Evolutionary conservation across 2,329 filamentous ascomycete genomes (phyloP).

Genomic region (Cercospora sojina): DNA sequence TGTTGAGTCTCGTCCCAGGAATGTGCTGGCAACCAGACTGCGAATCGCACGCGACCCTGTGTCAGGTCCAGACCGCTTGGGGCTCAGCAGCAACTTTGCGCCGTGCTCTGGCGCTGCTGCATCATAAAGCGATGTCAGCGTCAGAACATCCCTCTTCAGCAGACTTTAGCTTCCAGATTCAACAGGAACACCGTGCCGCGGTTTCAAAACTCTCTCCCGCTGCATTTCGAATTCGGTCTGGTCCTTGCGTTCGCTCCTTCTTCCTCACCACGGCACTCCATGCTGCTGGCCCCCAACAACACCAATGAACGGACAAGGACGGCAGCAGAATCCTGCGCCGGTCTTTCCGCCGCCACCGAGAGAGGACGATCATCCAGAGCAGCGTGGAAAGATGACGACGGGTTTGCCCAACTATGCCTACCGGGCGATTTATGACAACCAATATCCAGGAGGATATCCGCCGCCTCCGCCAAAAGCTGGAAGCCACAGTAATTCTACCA

Average conservation of each 20-base stretch:
- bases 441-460: conserved; percentile 9
- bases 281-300: neutral
- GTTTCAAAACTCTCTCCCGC: neutral
- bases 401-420: conserved; percentile 13
- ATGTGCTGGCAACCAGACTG: conserved; percentile 4
- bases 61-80: conserved; percentile 5
- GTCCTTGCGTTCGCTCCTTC: neutral
- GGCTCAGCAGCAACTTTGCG: conserved; percentile 9
- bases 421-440: conserved; percentile 16
- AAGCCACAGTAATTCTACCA: conserved; percentile 15
- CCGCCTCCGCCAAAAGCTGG: conserved; percentile 5
- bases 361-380: neutral
- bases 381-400: conserved; percentile 10
- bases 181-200: neutral
- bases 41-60: conserved; percentile 8
- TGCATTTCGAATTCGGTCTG: neutral
- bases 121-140: conserved; percentile 6
- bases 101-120: neutral
- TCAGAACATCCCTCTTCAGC: conserved; percentile 3
- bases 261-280: neutral
- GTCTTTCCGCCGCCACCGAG: conserved; percentile 9
- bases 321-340: conserved; percentile 13
- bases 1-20: conserved; percentile 12
- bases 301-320: conserved; percentile 11
- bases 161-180: neutral